phyloP scores from a whole-genome alignment of 192 early-diverging fungal genomes.

The Thamnidium elegans region DNA sequence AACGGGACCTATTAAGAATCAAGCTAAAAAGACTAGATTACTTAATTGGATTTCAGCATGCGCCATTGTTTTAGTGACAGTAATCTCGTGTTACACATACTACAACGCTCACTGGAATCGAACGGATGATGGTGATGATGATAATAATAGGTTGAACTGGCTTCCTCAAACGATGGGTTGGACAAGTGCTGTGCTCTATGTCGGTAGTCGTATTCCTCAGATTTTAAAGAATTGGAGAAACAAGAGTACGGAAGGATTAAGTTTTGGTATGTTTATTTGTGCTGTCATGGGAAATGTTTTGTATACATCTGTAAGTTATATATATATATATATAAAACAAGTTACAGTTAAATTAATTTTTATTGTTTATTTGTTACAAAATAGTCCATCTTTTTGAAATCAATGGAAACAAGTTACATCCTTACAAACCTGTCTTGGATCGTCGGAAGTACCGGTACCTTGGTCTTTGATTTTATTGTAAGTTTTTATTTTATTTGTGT shows the following conservation, averaged over 20 bases:
- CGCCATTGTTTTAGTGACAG: conserved; percentile 9
- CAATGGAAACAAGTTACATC: conserved; percentile 61
- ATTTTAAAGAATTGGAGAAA: conserved; percentile 74
- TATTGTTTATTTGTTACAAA: background rate
- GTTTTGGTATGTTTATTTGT: conserved; percentile 82
- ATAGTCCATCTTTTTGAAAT: conserved; percentile 76
- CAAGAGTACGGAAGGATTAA: conserved; percentile 74
- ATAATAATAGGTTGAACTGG: background rate
- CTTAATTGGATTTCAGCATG: conserved; percentile 13
- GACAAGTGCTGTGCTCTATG: conserved; percentile 68
- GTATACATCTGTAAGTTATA: conserved; percentile 40
- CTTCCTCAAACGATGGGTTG: conserved; percentile 72
- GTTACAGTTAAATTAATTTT: background rate
- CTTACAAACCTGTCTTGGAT: conserved; percentile 76
- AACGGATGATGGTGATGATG: background rate
- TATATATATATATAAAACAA: conserved; percentile 1
- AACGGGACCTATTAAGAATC: background rate
- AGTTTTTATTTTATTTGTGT: conserved; percentile 20
- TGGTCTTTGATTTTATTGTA: conserved; percentile 73
- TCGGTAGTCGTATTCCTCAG: conserved; percentile 75
- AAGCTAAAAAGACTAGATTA: background rate
- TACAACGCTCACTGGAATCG: conserved; percentile 1
- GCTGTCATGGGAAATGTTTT: conserved; percentile 74
- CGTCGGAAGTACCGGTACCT: conserved; percentile 68
- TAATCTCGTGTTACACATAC: conserved; percentile 13